Percentiles rank a stretch among this genome's conserved stretches.
These are phyloP conservation scores for Maudiozyma serrabonitensis DNA, from an alignment of 805 yeast genomes.

Conservation along the genomic window DNA sequence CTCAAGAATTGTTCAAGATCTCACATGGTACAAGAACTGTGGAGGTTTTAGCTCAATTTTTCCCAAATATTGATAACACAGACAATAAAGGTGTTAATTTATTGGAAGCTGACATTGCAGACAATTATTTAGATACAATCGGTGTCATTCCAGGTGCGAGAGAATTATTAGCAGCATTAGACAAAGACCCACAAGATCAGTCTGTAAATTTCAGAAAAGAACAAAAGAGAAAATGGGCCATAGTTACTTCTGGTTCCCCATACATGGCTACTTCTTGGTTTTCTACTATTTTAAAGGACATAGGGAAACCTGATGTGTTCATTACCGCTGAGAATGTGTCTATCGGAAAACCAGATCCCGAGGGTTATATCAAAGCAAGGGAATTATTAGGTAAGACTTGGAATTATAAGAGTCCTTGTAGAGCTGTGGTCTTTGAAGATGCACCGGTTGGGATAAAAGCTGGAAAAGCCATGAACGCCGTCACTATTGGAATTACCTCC, in stretches of 20 bases:
- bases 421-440: conserved; percentile 65
- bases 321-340: conserved; percentile 67
- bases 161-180: conserved; percentile 43
- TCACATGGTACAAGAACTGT: conserved; percentile 71
- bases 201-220: conserved; percentile 1
- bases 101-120: conserved; percentile 55
- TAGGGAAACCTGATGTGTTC: conserved; percentile 58
- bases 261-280: conserved; percentile 70
- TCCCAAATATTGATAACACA: conserved; percentile 56
- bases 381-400: conserved; percentile 41
- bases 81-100: conserved; percentile 40
- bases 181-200: conserved; percentile 21
- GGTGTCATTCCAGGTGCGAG: conserved; percentile 62
- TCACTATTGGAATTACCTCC: conserved; percentile 66
- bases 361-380: conserved; percentile 53
- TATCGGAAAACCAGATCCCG: conserved; percentile 74
- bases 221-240: conserved; percentile 54
- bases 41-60: conserved; percentile 56
- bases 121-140: conserved; percentile 56
- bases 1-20: conserved; percentile 52
- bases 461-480: conserved; percentile 69
- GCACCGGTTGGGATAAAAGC: conserved; percentile 78
- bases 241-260: conserved; percentile 71
- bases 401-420: conserved; percentile 12
- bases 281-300: conserved; percentile 39